Conservation (phyloP, 2,329 filamentous ascomycete genomes). For the Hymenoscyphus scutula region DNA sequence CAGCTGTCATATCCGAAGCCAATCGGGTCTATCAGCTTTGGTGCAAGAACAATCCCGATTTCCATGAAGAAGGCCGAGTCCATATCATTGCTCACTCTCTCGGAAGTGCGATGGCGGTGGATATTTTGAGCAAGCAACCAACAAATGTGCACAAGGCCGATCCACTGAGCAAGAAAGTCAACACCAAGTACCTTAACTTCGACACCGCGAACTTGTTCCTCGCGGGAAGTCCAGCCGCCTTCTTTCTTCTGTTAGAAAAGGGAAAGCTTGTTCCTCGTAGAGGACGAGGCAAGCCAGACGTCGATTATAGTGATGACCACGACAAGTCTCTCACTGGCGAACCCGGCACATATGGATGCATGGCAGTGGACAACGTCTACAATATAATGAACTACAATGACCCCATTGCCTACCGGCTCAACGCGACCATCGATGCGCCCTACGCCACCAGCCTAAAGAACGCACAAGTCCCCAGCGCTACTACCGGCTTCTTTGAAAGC, state of each 20-base stretch:
- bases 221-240: constrained; percentile 84
- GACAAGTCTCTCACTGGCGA: constrained; percentile 68
- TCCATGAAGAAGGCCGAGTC: constrained; percentile 75
- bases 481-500: constrained; percentile 62
- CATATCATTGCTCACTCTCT: constrained; percentile 93
- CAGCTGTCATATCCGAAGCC: constrained; percentile 82
- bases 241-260: constrained; percentile 86
- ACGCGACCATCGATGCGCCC: constrained; percentile 78
- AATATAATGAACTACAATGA: constrained; percentile 74
- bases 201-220: constrained; percentile 88
- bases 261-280: constrained; percentile 70
- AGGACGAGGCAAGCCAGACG: constrained; percentile 72
- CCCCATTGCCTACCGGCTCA: constrained; percentile 87
- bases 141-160: constrained; percentile 60
- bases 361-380: constrained; percentile 94
- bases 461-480: constrained; percentile 74
- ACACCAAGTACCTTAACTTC: constrained; percentile 75
- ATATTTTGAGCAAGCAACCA: constrained; percentile 86
- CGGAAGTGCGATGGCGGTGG: constrained; percentile 90
- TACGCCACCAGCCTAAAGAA: constrained; percentile 76
- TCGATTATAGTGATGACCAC: constrained; percentile 59
- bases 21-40: constrained; percentile 95
- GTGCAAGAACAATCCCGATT: constrained; percentile 90
- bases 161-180: constrained; percentile 40
- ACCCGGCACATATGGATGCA: constrained; percentile 77